A percentile compares a stretch with the other conserved stretches of the same genome.
phyloP scores from a whole-genome alignment of 805 yeast species.

The Saccharomycopsis javanensis region DNA sequence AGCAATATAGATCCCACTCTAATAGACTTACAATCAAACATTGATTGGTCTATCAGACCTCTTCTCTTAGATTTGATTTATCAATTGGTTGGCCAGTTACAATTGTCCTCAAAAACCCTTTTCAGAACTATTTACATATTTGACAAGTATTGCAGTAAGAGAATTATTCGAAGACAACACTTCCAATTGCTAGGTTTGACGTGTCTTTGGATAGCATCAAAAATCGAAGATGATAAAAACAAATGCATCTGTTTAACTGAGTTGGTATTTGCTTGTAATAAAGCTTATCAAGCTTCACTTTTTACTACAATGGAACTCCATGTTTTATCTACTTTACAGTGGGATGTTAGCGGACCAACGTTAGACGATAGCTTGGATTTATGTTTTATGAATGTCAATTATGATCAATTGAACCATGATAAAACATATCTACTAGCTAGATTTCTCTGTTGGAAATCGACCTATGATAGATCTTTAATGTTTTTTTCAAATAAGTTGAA shows the following conservation, averaged over 20 bases:
- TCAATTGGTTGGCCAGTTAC: constrained; percentile 58
- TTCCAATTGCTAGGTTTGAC: constrained; percentile 34
- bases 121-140: constrained; percentile 30
- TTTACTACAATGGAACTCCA: constrained; percentile 50
- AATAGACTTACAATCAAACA: constrained; percentile 81
- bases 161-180: constrained; percentile 28
- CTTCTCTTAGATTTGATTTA: constrained; percentile 73
- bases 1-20: constrained; percentile 34
- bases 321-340: constrained; percentile 49
- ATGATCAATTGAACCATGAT: not conserved
- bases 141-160: constrained; percentile 31
- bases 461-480: constrained; percentile 41
- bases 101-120: constrained; percentile 40
- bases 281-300: constrained; percentile 19
- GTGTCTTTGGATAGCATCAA: constrained; percentile 38
- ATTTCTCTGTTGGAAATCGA: constrained; percentile 44
- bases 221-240: constrained; percentile 24
- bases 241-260: constrained; percentile 13
- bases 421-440: constrained; percentile 27
- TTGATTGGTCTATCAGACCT: constrained; percentile 70
- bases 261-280: constrained; percentile 44
- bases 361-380: constrained; percentile 15
- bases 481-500: constrained; percentile 37
- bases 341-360: constrained; percentile 32
- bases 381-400: not conserved